Conservation (phyloP, 257 asterid species). For the Solanum paucissectum region DNA sequence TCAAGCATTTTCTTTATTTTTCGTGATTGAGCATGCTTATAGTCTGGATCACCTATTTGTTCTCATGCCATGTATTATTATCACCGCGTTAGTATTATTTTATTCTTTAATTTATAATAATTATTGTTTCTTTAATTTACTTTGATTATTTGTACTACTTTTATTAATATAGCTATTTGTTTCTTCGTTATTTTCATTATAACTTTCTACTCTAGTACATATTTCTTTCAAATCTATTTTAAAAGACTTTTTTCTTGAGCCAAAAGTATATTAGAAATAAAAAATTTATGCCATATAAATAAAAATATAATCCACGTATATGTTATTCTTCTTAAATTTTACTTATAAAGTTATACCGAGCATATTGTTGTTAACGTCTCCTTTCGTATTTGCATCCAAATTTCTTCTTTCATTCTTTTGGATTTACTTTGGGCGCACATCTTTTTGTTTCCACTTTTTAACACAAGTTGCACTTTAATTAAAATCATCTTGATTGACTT, state of each 20-base stretch:
- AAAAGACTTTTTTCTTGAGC: rapidly evolving
- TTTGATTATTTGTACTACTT: neutral
- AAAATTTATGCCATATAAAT: neutral
- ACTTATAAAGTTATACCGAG: neutral
- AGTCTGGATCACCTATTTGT: neutral
- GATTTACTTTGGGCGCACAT: neutral
- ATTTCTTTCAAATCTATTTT: neutral
- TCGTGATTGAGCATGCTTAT: too few species aligned
- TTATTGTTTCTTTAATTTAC: neutral
- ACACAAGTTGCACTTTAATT: neutral
- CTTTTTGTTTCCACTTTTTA: neutral
- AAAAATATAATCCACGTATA: rapidly evolving
- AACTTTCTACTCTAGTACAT: neutral
- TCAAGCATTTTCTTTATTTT: too few species aligned
- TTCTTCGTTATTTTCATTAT: too few species aligned
- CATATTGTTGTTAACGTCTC: too few species aligned
- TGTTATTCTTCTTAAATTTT: rapidly evolving
- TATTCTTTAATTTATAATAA: too few species aligned
- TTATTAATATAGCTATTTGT: too few species aligned
- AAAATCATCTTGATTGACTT: neutral
- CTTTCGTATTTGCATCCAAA: neutral
- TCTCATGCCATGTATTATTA: neutral
- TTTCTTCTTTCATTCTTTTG: neutral
- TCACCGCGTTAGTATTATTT: too few species aligned
- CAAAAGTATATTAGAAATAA: neutral